Conservation (phyloP, 2,329 filamentous ascomycete genomes). For the Dryadomyces quercus-mongolicae region DNA sequence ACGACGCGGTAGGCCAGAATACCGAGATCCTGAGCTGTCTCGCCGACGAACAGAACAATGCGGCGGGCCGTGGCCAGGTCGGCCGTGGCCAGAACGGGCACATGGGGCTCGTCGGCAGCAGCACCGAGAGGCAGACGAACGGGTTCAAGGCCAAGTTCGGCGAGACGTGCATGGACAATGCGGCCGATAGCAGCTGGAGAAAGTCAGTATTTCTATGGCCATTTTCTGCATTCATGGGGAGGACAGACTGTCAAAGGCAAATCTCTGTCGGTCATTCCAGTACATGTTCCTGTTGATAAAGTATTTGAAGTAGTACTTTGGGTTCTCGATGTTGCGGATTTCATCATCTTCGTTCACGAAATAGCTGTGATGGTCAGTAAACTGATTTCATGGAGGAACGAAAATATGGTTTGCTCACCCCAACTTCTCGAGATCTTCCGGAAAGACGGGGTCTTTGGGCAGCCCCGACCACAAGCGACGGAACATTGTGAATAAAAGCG, state of each 20-base stretch:
- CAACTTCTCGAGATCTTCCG: conserved; percentile 52
- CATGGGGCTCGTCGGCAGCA: conserved; percentile 36
- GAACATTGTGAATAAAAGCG: conserved; percentile 48
- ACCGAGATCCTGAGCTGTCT: conserved; percentile 59
- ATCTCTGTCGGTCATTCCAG: conserved; percentile 63
- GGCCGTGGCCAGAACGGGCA: conserved; percentile 52
- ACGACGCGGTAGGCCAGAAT: conserved; percentile 59
- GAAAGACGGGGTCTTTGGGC: conserved; percentile 57
- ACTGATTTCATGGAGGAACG: background rate
- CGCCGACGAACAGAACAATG: conserved; percentile 64
- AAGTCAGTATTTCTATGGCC: background rate
- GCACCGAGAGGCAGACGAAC: conserved; percentile 48
- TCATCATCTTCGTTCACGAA: conserved; percentile 67
- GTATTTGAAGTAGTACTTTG: conserved; percentile 62
- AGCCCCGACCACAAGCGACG: conserved; percentile 55
- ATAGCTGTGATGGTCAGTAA: conserved; percentile 41
- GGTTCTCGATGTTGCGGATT: conserved; percentile 56
- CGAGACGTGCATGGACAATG: conserved; percentile 51
- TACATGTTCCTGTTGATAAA: conserved; percentile 62
- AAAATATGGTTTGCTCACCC: conserved; percentile 42
- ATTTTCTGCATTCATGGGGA: no score
- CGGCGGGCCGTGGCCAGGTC: conserved; percentile 45
- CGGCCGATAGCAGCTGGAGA: conserved; percentile 46
- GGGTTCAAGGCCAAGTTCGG: conserved; percentile 44
- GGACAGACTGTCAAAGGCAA: conserved; percentile 56